Base-by-base conservation (phyloP, 2,329 filamentous ascomycete species). In the Fusarium sp. region DNA sequence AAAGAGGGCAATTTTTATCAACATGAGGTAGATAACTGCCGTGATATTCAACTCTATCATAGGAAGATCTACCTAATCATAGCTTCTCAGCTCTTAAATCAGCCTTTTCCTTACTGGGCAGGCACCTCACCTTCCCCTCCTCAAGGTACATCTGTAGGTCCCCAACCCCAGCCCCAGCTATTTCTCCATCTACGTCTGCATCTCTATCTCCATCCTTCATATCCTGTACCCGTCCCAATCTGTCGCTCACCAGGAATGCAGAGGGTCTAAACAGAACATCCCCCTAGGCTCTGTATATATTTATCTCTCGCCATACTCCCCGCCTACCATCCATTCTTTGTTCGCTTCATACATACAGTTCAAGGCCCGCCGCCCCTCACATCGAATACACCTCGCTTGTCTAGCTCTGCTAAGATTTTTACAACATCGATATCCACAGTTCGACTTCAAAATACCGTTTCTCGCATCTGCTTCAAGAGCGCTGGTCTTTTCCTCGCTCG, bases 111-210 rank as follows among this genome's bases (percentile, higher is more conserved):
- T 48, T 46, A 49, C 57, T 68, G 57, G 67, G 67, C 41, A 63
- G 52, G 63, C 61, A 69, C 62, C 66, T 63, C 37, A 46, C 60
- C 57, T 69, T 54, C 57, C 57, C 67, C 62, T 67, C 66, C 41
- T 46, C 29, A 28, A 35, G 43, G 28, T 55, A 35, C 55, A 43
- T 43, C 41, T 57, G 33, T 35, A 49, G 33, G 23, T 41, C 57
- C 66, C 66, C 63, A 68, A 67, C 52, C 62, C 66, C 60, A 62
- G 61, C 61, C 50, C 61, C 58, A 70, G 63, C 67, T 41, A 57
- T 70, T 67, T 69, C 67, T 67, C 67, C 63, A 64, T 63, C 47
- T 39, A 20, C 37, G 49, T 49, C 44, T 52, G 33, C 31, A 50
- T 63, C 33, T 38, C 28, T 15, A 41, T 37, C n/a, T 57, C 29